A percentile compares a stretch with the other conserved stretches of the same genome.
phyloP scores from a whole-genome alignment of 2,329 filamentous ascomycete genomes.

The Colletotrichum theobromicola region DNA sequence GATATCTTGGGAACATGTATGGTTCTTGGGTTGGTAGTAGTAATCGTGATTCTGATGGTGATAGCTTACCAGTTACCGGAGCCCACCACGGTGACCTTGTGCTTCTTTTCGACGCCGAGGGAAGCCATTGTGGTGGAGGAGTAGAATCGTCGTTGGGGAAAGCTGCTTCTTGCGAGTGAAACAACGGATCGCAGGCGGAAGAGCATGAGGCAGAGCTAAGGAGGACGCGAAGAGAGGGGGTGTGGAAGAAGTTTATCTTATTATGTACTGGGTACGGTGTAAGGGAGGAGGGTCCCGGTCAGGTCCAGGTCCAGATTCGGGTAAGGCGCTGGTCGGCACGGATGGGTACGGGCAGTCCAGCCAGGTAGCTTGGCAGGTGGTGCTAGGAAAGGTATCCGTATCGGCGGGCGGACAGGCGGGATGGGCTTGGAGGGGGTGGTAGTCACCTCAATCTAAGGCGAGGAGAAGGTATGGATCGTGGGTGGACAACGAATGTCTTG shows the following conservation, averaged over 20 bases:
- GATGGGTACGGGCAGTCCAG: not conserved
- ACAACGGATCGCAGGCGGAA: conserved; percentile 18
- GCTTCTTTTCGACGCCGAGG: conserved; percentile 68
- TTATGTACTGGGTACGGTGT: not conserved
- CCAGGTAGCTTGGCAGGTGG: not conserved
- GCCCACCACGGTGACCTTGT: conserved; percentile 93
- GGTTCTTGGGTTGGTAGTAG: not conserved
- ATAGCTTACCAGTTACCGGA: conserved; percentile 87
- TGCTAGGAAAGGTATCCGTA: not conserved
- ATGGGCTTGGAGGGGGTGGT: not conserved
- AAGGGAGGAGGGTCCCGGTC: conserved; percentile 13
- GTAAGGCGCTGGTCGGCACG: not conserved
- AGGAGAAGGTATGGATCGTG: not conserved
- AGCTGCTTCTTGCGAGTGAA: conserved; percentile 14
- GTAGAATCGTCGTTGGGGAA: conserved; percentile 5
- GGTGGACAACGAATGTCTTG: not conserved
- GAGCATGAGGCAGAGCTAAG: conserved; percentile 18
- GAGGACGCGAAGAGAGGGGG: not conserved
- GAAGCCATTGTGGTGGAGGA: conserved; percentile 29
- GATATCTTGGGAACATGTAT: not conserved
- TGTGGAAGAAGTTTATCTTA: conserved; percentile 11
- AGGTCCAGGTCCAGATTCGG: not conserved
- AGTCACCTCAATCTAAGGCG: not conserved
- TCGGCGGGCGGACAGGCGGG: not conserved
- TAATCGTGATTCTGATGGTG: not conserved